Evolutionary conservation across 1,139 yeast species (phyloP), one percentile per base, ranked within the genome.

Genomic region (Diutina siamensis): DNA sequence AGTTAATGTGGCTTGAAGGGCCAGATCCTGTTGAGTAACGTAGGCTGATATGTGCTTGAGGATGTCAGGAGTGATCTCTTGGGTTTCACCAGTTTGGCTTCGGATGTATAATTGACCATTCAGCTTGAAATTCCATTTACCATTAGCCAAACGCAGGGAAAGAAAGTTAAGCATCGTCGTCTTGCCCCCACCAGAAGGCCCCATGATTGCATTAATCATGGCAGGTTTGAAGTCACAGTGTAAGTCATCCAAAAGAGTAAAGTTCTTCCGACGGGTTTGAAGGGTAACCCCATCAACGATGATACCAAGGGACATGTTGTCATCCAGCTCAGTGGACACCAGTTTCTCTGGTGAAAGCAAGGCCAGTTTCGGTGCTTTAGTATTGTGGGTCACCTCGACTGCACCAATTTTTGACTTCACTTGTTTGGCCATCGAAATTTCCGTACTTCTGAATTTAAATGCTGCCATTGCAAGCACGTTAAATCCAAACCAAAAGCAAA

Each of bases 401-500:
- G 59, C 61, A 8, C 71, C 66, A 52, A 67, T 57, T 32, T 52
- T 60, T 50, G 64, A 67, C 45, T 57, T 57, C 48, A 59, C 66
- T 22, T 68, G 67, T 47, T 68, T 68, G 1, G 79, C 76, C 58
- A 80, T 67, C 1, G 72, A 58, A 8, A 82, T 68, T 50, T 80
- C 83, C 27, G 75, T 74, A 35, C 72, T 74, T 45, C 71, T 65
- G 47, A 68, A 59, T 31, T 65, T 60, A 27, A 82, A 60, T 1
- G 74, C 63, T 1, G 74, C 18, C 5, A 68, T 72, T 1, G 87
- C 74, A 5, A 71, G 51, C 0, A 71, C 2, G 50, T 75, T 74
- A 51, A 77, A 77, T 0, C 79, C 83, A 19, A 81, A 49, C 5
- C 71, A 63, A 79, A 83, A 83, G 3, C 76, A 80, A 3, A 81